Evolutionary conservation across 345 rosid species (phyloP).

Genomic region (Populus ilicifolia): DNA sequence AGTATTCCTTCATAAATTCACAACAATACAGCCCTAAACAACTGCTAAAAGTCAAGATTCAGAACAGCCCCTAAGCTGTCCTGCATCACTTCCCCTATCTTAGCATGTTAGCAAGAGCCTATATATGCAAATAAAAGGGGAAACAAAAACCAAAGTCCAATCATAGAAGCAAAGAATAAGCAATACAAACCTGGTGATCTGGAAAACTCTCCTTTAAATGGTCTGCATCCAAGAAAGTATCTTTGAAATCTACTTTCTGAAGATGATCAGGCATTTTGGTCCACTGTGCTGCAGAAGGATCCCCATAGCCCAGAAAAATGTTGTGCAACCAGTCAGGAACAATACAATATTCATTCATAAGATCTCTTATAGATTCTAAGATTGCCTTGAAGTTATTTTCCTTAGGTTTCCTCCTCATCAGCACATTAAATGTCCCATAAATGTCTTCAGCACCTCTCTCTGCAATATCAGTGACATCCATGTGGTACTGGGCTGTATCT

Average conservation of each 20-base stretch:
- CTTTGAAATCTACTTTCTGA: conserved; percentile 86
- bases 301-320: conserved; percentile 91
- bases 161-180: conserved; percentile 13
- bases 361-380: conserved; percentile 97
- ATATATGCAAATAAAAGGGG: not conserved
- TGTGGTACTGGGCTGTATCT: conserved; percentile 96
- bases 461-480: conserved; percentile 89
- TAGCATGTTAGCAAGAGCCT: not conserved
- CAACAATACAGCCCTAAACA: too few relatives aligned
- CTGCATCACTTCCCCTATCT: too few relatives aligned
- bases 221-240: conserved; percentile 74
- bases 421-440: conserved; percentile 79
- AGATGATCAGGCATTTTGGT: conserved; percentile 94
- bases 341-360: conserved; percentile 97
- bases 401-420: conserved; percentile 98
- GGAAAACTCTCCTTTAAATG: conserved; percentile 78
- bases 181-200: conserved; percentile 59
- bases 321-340: conserved; percentile 99
- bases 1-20: too few relatives aligned
- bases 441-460: conserved; percentile 93
- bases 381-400: conserved; percentile 99
- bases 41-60: too few relatives aligned
- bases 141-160: not conserved
- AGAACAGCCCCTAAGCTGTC: too few relatives aligned
- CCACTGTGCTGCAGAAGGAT: conserved; percentile 99